A percentile compares a stretch with the other conserved stretches of the same genome.
Conservation (phyloP, 169 alveolate genomes). For the Plasmodium relictum region DNA sequence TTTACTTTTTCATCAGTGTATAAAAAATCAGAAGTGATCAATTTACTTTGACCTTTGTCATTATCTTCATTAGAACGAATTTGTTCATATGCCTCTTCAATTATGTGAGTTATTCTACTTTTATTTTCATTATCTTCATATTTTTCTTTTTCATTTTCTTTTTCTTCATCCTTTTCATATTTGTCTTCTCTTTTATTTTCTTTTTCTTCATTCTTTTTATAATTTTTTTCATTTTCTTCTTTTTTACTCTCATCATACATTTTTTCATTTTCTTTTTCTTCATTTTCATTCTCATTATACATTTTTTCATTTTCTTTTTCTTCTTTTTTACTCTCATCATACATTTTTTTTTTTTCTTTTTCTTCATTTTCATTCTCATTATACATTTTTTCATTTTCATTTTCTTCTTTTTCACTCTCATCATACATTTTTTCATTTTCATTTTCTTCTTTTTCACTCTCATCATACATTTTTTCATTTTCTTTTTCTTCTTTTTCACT, state of each 20-base stretch:
- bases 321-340: not conserved
- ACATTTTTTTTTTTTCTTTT: not conserved
- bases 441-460: not conserved
- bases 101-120: not conserved
- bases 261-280: not conserved
- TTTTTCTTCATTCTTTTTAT: not conserved
- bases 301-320: not conserved
- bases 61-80: no score
- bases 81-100: not conserved
- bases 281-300: no score
- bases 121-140: no score
- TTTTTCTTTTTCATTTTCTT: no score
- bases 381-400: not conserved
- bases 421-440: not conserved
- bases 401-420: not conserved
- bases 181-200: not conserved
- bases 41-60: no score
- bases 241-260: not conserved
- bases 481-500: not conserved
- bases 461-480: not conserved
- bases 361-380: no score
- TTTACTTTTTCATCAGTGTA: no score
- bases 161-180: no score
- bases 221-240: not conserved
- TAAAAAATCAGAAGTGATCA: no score